Evolutionary conservation across 352 stramenopile species (phyloP).

Genomic region (Phytophthora fragariae): DNA sequence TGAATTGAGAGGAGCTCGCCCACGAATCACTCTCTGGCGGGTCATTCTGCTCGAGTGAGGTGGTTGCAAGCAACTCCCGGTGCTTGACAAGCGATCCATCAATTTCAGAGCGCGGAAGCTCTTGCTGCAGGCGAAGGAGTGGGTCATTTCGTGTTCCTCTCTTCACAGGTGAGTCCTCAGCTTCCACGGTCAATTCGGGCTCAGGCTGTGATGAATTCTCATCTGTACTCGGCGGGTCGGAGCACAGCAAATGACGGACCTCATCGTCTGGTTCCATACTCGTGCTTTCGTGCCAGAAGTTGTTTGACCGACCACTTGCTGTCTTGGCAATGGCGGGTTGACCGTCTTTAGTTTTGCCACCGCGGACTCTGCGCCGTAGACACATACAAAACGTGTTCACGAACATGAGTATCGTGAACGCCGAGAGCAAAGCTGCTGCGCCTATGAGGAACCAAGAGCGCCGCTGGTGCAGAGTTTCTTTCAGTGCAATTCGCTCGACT

Average conservation of each 20-base stretch:
- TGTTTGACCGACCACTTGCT: slow-evolving; percentile 21
- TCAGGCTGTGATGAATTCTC: slow-evolving; percentile 23
- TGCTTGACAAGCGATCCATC: slow-evolving; percentile 15
- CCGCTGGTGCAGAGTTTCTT: slow-evolving; percentile 42
- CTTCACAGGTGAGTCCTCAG: slow-evolving; percentile 7
- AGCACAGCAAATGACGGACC: slow-evolving; percentile 27
- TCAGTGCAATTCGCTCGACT: slow-evolving; percentile 28
- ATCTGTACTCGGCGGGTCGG: slow-evolving; percentile 22
- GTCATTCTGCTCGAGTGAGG: background rate
- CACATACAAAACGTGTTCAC: slow-evolving; percentile 32
- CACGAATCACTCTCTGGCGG: background rate
- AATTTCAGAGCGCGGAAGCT: slow-evolving; percentile 30
- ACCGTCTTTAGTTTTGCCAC: slow-evolving; percentile 11
- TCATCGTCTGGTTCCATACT: slow-evolving; percentile 31
- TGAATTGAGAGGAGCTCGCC: slow-evolving; percentile 30
- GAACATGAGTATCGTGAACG: slow-evolving; percentile 27
- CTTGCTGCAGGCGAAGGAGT: slow-evolving; percentile 25
- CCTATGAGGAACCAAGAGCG: slow-evolving; percentile 49
- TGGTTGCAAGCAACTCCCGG: slow-evolving; percentile 7
- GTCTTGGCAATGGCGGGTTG: slow-evolving; percentile 15
- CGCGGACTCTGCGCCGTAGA: slow-evolving; percentile 25
- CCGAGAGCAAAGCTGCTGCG: slow-evolving; percentile 30
- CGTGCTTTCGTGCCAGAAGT: slow-evolving; percentile 32
- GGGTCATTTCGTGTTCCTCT: background rate
- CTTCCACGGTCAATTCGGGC: slow-evolving; percentile 11